Conservation (phyloP, 805 yeast genomes). For the Sungouiella thailandica region DNA sequence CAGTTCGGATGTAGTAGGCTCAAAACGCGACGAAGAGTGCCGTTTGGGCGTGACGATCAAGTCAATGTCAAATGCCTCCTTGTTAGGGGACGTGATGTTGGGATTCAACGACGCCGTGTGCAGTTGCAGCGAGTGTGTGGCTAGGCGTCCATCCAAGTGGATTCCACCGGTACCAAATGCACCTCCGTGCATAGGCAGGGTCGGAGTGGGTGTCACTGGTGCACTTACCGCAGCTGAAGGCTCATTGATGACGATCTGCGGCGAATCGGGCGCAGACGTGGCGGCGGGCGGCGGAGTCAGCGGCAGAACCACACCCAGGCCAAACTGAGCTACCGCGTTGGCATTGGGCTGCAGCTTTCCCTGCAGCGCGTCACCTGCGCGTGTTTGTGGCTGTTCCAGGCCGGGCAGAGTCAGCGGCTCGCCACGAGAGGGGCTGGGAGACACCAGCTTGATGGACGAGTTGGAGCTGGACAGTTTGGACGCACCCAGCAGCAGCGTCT, state of each 20-base stretch:
- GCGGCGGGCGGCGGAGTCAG: constrained; percentile 1
- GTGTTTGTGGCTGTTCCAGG: not conserved
- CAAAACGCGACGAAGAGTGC: constrained; percentile 89
- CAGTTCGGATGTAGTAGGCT: constrained; percentile 50
- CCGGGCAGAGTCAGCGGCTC: constrained; percentile 2
- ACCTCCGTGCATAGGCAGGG: constrained; percentile 7
- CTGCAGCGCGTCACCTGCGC: not conserved
- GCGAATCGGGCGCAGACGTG: constrained; percentile 5
- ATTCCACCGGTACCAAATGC: constrained; percentile 2
- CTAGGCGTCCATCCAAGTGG: constrained; percentile 12
- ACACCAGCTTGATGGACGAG: constrained; percentile 23
- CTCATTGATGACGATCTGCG: constrained; percentile 15
- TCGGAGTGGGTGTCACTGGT: constrained; percentile 16
- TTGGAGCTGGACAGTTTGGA: constrained; percentile 14
- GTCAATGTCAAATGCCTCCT: constrained; percentile 70
- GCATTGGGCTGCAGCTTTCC: constrained; percentile 1
- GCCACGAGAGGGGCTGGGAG: constrained; percentile 32
- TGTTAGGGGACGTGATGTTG: constrained; percentile 55
- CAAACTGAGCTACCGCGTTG: constrained; percentile 1
- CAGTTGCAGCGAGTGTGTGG: constrained; percentile 14
- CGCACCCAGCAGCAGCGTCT: constrained; percentile 6
- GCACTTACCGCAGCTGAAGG: constrained; percentile 12
- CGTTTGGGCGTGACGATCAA: constrained; percentile 76
- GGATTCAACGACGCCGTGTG: constrained; percentile 50
- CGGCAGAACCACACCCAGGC: not conserved